Evolutionary conservation across 2,329 filamentous ascomycete species (phyloP).

Genomic region (Diaporthe eres): DNA sequence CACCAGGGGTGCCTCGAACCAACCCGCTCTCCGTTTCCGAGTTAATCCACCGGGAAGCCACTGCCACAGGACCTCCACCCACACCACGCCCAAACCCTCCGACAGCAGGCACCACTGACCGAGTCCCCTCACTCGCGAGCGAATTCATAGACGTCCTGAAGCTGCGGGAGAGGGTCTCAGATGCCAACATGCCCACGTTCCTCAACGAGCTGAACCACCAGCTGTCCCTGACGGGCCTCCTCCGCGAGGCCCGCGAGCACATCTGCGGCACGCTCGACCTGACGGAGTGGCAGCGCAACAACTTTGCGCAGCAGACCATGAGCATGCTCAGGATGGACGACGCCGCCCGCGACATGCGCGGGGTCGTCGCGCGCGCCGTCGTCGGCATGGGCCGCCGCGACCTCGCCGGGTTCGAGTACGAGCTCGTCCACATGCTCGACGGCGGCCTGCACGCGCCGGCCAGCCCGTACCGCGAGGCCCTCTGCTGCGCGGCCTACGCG

Average conservation of each 20-base stretch:
- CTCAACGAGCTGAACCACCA: constrained; percentile 8
- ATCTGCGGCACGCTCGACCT: constrained; percentile 10
- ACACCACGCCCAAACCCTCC: not conserved
- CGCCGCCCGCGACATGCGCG: not conserved
- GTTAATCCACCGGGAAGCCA: constrained; percentile 15
- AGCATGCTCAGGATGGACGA: not conserved
- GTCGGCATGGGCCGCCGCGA: constrained; percentile 4
- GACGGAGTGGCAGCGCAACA: not conserved
- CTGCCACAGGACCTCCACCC: not conserved
- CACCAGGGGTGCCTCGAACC: not conserved
- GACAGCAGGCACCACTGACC: not conserved
- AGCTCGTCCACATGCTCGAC: constrained; percentile 4
- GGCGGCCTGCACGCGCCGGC: not conserved
- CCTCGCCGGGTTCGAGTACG: not conserved
- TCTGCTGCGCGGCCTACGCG: constrained; percentile 10
- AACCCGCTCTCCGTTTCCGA: constrained; percentile 2
- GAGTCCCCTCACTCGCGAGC: not conserved
- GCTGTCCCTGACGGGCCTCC: not conserved
- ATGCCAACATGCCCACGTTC: not conserved
- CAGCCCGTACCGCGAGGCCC: constrained; percentile 15
- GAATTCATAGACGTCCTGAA: not conserved
- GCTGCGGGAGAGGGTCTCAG: not conserved
- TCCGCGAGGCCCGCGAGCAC: constrained; percentile 18
- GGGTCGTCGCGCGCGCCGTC: constrained; percentile 5
- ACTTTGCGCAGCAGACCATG: not conserved